Evolutionary conservation across 805 yeast genomes (phyloP), one percentile per base, ranked within the genome.

Genomic region (Diddensiella transvaalensis): DNA sequence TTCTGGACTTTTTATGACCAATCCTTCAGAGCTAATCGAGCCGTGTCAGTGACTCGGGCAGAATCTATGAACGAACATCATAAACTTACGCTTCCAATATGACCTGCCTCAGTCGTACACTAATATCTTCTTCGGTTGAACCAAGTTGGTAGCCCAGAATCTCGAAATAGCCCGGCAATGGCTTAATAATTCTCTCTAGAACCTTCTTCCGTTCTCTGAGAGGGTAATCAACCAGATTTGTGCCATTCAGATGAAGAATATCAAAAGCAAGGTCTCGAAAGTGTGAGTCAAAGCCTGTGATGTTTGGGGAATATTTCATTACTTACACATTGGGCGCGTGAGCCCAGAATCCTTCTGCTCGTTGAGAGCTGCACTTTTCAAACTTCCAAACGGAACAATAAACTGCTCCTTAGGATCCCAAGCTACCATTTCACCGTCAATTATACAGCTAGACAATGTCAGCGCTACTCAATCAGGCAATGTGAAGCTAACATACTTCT

Each of bases 371-470:
- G 86, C 76, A 3, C 84, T 73, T 60, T 86, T 85, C 23, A 93
- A 75, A 1, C 85, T 76, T 0, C 95, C 95, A 69, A 87, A 87
- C 0, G 96, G 95, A 19, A 89, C 68, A 3, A 87, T 72, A 1
- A 60, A 48, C 72, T 66, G 40, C 65, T 70, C 46, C 1, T 48
- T 49, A 0, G 79, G 78, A 64, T 90, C 96, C 75, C 80, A 89
- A 0, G 95, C 87, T 1, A 91, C 82, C 91, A 91, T 87, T 65
- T 91, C 99, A 0, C 98, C 97, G 67, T 91, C 99, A 3, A 91
- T 60, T 3, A 85, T 73, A 19, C 75, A 67, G 35, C 55, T 44
- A 36, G 19, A 30, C 8, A 8, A 26, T 42, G n/a, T n/a, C n/a
- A n/a, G n/a, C n/a, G n/a, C n/a, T n/a, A n/a, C n/a, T n/a, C n/a